Conservation (phyloP, 805 yeast genomes). For the Sungouiozyma ichnusensis region DNA sequence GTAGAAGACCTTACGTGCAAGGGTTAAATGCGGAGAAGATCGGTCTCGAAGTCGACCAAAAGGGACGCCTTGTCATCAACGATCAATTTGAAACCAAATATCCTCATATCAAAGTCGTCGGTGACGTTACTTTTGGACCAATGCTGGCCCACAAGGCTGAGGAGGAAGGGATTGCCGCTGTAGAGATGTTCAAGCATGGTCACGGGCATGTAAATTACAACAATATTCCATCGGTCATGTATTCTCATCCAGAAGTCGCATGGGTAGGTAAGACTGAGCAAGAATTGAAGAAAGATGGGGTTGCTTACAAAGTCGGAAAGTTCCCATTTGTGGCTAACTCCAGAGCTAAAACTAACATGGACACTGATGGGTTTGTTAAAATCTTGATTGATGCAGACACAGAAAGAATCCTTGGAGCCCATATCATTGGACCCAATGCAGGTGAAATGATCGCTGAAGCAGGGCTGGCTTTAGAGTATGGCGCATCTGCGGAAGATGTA, state of each 20-base stretch:
- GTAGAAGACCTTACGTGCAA: constrained; percentile 94
- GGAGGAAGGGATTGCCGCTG: constrained; percentile 99
- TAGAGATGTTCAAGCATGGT: constrained; percentile 83
- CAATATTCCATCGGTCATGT: constrained; percentile 97
- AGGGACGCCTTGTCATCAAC: constrained; percentile 90
- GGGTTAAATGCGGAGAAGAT: constrained; percentile 82
- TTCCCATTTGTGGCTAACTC: constrained; percentile 99
- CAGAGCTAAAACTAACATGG: constrained; percentile 96
- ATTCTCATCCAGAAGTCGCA: constrained; percentile 98
- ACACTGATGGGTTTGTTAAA: constrained; percentile 96
- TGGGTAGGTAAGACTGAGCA: constrained; percentile 98
- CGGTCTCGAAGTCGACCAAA: constrained; percentile 84
- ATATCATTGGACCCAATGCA: constrained; percentile 95
- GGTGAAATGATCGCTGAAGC: constrained; percentile 99
- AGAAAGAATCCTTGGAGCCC: constrained; percentile 91
- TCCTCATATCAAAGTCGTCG: constrained; percentile 92
- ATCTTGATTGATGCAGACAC: constrained; percentile 94
- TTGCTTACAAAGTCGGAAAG: constrained; percentile 87
- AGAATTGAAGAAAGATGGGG: constrained; percentile 86
- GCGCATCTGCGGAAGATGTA: constrained; percentile 96
- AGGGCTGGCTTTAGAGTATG: constrained; percentile 94
- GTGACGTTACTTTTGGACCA: constrained; percentile 97
- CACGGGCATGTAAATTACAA: constrained; percentile 97
- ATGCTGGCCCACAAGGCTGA: constrained; percentile 99
- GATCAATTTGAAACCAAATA: constrained; percentile 84